Conservation (phyloP, 148 eudicot genomes). For the Linanthus parryae region DNA sequence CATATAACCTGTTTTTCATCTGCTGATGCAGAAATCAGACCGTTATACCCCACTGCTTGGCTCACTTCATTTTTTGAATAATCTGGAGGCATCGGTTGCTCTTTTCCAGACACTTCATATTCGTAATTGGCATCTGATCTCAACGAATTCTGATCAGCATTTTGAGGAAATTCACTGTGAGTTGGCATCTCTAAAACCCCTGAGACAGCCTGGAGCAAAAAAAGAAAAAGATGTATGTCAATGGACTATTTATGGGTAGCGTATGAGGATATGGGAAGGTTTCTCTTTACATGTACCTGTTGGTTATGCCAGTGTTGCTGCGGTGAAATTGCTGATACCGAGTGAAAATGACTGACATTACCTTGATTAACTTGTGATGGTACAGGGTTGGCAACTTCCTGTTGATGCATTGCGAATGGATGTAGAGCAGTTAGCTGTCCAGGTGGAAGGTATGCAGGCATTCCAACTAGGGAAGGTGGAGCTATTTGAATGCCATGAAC, state of each 20-base stretch:
- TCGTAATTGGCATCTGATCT: conserved; percentile 41
- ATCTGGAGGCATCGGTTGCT: conserved; percentile 37
- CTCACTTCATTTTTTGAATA: conserved; percentile 34
- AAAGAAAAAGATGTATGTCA: too few species aligned
- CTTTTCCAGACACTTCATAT: conserved; percentile 56
- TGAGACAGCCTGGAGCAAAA: conserved; percentile 51
- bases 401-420: conserved; percentile 81
- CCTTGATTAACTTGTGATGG: conserved; percentile 60
- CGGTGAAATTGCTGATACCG: conserved; percentile 43
- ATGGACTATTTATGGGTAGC: too few species aligned
- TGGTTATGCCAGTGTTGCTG: conserved; percentile 68
- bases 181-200: conserved; percentile 42
- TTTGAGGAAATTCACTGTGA: conserved; percentile 33
- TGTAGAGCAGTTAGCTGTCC: conserved; percentile 75
- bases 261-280: too few species aligned
- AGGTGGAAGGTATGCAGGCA: conserved; percentile 67
- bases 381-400: conserved; percentile 50
- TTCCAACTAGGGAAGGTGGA: conserved; percentile 62
- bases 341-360: conserved; percentile 54
- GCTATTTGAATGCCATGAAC: conserved; percentile 52
- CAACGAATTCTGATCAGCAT: conserved; percentile 42
- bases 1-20: conserved; percentile 44
- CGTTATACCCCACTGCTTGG: conserved; percentile 33
- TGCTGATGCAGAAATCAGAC: conserved; percentile 30
- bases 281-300: too few species aligned